Conservation (phyloP, 352 stramenopile genomes). For the Globisporangium nagaii region DNA sequence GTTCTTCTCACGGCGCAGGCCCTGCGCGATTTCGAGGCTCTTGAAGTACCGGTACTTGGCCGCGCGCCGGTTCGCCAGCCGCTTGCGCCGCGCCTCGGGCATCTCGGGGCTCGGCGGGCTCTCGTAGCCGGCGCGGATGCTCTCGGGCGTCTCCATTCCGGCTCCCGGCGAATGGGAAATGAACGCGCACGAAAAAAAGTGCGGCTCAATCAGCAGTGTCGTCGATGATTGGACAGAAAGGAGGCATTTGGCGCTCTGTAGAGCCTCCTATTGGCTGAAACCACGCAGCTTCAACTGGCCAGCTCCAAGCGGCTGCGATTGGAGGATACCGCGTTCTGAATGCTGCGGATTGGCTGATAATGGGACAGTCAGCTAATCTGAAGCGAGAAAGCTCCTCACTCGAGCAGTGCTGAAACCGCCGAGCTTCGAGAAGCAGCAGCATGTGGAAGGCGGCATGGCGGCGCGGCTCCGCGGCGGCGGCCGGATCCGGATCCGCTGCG, state of each 20-base stretch:
- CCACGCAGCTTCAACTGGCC: not conserved
- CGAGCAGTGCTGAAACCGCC: not conserved
- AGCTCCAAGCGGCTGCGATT: too few species aligned
- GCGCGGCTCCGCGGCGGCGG: not conserved
- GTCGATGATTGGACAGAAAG: too few species aligned
- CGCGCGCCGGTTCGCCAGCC: constrained; percentile 50
- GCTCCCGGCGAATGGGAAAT: not conserved
- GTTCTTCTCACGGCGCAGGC: constrained; percentile 37
- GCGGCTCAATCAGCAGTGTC: too few species aligned
- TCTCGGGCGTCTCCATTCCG: constrained; percentile 48
- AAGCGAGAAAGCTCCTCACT: not conserved
- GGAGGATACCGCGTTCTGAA: too few species aligned
- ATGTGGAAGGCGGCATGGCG: constrained; percentile 10
- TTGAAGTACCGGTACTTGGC: constrained; percentile 66
- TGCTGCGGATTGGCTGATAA: constrained; percentile 2
- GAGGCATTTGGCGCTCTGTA: too few species aligned
- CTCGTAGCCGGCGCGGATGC: constrained; percentile 45
- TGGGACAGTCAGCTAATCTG: too few species aligned
- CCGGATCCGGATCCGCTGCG: not conserved
- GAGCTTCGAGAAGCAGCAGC: constrained; percentile 1
- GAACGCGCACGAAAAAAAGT: too few species aligned
- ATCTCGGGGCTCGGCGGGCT: constrained; percentile 34
- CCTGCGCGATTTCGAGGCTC: constrained; percentile 10
- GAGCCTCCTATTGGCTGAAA: not conserved
- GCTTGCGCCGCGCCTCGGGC: constrained; percentile 36